Evolutionary conservation across 2,329 filamentous ascomycete genomes (phyloP).

Genomic region (Scortechinia acanthostroma): DNA sequence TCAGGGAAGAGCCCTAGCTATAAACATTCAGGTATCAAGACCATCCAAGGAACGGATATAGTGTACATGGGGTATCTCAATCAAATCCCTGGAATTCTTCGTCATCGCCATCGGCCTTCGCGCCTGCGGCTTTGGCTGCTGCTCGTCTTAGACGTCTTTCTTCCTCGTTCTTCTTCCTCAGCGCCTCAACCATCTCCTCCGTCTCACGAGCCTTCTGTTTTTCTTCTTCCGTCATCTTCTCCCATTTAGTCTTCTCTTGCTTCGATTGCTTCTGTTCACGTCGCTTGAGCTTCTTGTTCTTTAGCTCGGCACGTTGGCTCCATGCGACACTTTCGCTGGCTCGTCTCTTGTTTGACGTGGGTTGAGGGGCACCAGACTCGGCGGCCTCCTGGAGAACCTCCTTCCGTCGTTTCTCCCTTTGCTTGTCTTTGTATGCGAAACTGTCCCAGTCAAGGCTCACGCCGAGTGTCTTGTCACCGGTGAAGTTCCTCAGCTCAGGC

Average conservation of each 20-base stretch:
- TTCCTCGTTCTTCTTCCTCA: slow-evolving; percentile 26
- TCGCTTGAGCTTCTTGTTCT: slow-evolving; percentile 37
- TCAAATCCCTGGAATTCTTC: slow-evolving; percentile 25
- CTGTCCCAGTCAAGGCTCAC: slow-evolving; percentile 37
- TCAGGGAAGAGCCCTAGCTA: too few relatives aligned
- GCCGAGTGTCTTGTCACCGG: slow-evolving; percentile 34
- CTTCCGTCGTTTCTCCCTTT: slow-evolving; percentile 38
- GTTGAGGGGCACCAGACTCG: slow-evolving; percentile 11
- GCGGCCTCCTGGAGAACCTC: slow-evolving; percentile 27
- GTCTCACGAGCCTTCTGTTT: slow-evolving; percentile 34
- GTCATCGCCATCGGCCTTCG: slow-evolving; percentile 7
- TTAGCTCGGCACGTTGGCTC: slow-evolving; percentile 41
- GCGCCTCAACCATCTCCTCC: slow-evolving; percentile 34
- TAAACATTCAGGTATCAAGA: too few relatives aligned
- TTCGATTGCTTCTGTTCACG: slow-evolving; percentile 39
- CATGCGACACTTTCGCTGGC: slow-evolving; percentile 34
- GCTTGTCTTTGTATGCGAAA: slow-evolving; percentile 46
- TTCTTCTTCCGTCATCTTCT: slow-evolving; percentile 40
- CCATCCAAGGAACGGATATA: too few relatives aligned
- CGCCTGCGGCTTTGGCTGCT: slow-evolving; percentile 11
- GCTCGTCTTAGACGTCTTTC: slow-evolving; percentile 14
- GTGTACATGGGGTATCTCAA: too few relatives aligned
- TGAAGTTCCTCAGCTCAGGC: slow-evolving; percentile 61
- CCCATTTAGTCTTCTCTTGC: slow-evolving; percentile 35
- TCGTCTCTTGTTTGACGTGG: slow-evolving; percentile 25